Base-by-base conservation (phyloP, 805 yeast genomes). In the Candida xyloterini region DNA sequence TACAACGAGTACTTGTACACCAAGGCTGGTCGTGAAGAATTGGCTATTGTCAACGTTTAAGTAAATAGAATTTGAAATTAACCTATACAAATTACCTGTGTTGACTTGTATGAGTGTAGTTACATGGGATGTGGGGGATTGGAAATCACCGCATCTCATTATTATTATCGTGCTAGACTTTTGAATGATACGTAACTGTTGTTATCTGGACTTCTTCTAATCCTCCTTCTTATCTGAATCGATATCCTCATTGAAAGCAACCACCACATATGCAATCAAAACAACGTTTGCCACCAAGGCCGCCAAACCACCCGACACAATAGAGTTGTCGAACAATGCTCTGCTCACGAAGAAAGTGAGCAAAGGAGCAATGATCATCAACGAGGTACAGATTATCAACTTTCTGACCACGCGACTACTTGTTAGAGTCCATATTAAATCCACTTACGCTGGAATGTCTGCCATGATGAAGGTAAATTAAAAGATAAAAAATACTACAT, bases 11-110 rank as follows among this genome's bases (percentile, higher is more conserved):
- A 73, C 79, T 77, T 91, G 66, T 91, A 91, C 78, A 89, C 97
- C 68, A 91, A 91, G 77, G 98, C 86, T 51, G 99, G 99, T 67
- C 87, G 90, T 74, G 91, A 84, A 74, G 96, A 91, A 64, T 78
- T 91, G 62, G 91, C 77, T 66, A 80, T 78, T 66, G 80, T 71
- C 38, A 60, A 64, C 45, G 68, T 62, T 52, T 62, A 52, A 22
- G 21, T 30, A 38, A 18, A 16, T 29, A 15, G 25, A 23, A 23
- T 27, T 27, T 27, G 27, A 25, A 27, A 27, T 18, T 20, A 22
- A 13, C 21, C 10, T 23, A 23, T 23, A 7, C 25, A 23, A 18
- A 18, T 18, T 5, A 18, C 6, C 20, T 18, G 20, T 18, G 6
- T 18, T 18, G 20, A 18, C 6, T 18, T 18, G 20, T 18, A 18